Conservation (phyloP, 495 filamentous ascomycete species). For the Podospora pseudopauciseta region DNA sequence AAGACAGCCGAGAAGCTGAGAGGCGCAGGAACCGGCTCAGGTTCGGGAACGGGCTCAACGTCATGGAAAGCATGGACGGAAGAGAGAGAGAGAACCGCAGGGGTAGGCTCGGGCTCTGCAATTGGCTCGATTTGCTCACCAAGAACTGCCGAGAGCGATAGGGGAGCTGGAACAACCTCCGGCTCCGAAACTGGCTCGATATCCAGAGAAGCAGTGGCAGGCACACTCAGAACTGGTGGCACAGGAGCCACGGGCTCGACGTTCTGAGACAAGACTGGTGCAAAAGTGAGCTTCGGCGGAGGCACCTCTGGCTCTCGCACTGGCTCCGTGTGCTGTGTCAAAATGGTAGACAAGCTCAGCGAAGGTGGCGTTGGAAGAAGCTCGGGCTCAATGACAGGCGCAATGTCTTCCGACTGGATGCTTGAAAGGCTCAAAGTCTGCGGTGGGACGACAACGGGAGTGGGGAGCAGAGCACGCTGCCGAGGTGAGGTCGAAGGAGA, state of each 20-base stretch:
- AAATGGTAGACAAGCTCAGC: slow-evolving; percentile 22
- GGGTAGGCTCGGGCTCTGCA: slow-evolving; percentile 25
- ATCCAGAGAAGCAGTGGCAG: slow-evolving; percentile 21
- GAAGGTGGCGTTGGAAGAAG: slow-evolving; percentile 5
- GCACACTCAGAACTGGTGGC: slow-evolving; percentile 23
- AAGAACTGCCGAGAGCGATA: slow-evolving; percentile 18
- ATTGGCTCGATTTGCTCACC: slow-evolving; percentile 24
- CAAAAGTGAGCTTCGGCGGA: slow-evolving; percentile 15
- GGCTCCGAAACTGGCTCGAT: slow-evolving; percentile 29
- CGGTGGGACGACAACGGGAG: slow-evolving; percentile 20
- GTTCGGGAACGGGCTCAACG: slow-evolving; percentile 15
- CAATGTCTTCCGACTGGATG: slow-evolving; percentile 31
- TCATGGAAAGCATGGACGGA: slow-evolving; percentile 16
- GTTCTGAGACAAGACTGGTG: slow-evolving; percentile 21
- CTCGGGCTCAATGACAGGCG: slow-evolving; percentile 25
- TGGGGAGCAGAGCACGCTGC: slow-evolving; percentile 19
- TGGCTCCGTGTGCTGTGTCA: slow-evolving; percentile 20
- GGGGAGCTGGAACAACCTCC: slow-evolving; percentile 14
- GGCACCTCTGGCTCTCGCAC: slow-evolving; percentile 11
- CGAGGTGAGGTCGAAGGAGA: slow-evolving; percentile 41
- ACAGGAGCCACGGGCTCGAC: slow-evolving; percentile 22
- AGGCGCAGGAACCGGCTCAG: background rate
- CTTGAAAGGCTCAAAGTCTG: slow-evolving; percentile 27
- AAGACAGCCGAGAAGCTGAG: slow-evolving; percentile 1
- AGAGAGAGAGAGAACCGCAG: slow-evolving; percentile 7